Base-by-base conservation (phyloP, 169 alveolate species). In the Plasmodium vinckei region DNA sequence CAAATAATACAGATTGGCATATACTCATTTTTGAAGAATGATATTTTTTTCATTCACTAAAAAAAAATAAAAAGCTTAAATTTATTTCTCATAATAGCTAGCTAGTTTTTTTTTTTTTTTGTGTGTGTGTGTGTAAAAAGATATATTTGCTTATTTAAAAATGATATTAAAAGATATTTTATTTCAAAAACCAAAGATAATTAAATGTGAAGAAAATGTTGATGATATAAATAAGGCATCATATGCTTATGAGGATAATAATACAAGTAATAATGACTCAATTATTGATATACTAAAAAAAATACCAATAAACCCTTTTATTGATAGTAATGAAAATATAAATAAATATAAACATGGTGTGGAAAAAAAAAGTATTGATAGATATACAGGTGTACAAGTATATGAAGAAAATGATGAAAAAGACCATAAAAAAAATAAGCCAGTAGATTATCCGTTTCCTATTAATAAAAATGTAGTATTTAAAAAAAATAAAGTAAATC, bases 271-370 rank as follows among this genome's bases (percentile, higher is more conserved):
- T 49, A 64, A 64, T 44, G 87, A 73, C 17, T 51, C 89, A 7
- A 23, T 79, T 42, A 15, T 79, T 49, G 89, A 79, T 49, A 51
- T 79, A 12, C 33, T 79, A 51, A 79, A 67, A 57, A 79, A 79
- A 42, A 79, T 79, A 21, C 89, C 89, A 17, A 79, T 79, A 33
- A 79, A 79, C 21, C 89, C 89, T 19, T 79, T 79, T 59, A 79
- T 79, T 60, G 89, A 79, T 56, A 79, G 82, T 59, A 79, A 79
- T 79, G 89, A 79, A 79, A 42, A 79, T 79, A 27, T 79, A 44
- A 79, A 79, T 67, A 79, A 79, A 17, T 79, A 79, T 56, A 67
- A 79, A 61, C 68, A 67, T 27, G 65, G 82, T 2, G 75, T 79
- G 10, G 89, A 79, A 59, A 79, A 79, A 67, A 79, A 79, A 9